Base-by-base conservation (phyloP, 257 asterid genomes). In the Solanum ahanhuiri region DNA sequence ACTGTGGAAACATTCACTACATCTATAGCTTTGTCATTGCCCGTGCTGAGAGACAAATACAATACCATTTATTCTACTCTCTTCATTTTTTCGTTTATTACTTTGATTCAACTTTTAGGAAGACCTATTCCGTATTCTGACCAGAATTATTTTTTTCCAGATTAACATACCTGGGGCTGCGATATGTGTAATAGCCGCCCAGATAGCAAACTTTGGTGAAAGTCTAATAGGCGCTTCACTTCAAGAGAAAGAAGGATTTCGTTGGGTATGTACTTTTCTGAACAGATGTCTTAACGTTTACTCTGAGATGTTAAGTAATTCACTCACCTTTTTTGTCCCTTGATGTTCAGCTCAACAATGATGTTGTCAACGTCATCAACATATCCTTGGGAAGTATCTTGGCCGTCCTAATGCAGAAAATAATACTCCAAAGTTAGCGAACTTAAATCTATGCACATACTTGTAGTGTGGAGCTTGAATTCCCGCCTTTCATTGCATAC, bases 161-260 rank as follows among this genome's bases (percentile, higher is more conserved):
- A 94, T 95, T 87, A 79, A 82, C 14, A 67, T 85, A 67, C 81
- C 92, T 20, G 96, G 93, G 89, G 94, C 90, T 43, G 76, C 89
- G 41, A 84, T 94, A 88, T 95, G 99, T 41, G 92, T 95, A 69
- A 82, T 93, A 75, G 98, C 99, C 23, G 91, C 99, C 92, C 99
- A 97, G 92, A 91, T 95, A 73, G 99, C 99, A n/a, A 97, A 97
- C 89, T 86, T 97, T 75, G 98, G 98, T 34, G 99, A 97, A 90
- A 97, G 98, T 88, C 83, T 97, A 58, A 95, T 97, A 23, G 99
- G 99, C 45, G 99, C 99, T 87, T 88, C 88, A 23, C 85, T 91
- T 70, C 95, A 92, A 82, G 95, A 91, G 83, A 91, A 89, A 86
- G 91, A 91, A 90, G 95, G 94, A 75, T 92, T 91, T 82, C 77